Evolutionary conservation across 73 alveolate species (phyloP).

Genomic region (Effrenium voratum): DNA sequence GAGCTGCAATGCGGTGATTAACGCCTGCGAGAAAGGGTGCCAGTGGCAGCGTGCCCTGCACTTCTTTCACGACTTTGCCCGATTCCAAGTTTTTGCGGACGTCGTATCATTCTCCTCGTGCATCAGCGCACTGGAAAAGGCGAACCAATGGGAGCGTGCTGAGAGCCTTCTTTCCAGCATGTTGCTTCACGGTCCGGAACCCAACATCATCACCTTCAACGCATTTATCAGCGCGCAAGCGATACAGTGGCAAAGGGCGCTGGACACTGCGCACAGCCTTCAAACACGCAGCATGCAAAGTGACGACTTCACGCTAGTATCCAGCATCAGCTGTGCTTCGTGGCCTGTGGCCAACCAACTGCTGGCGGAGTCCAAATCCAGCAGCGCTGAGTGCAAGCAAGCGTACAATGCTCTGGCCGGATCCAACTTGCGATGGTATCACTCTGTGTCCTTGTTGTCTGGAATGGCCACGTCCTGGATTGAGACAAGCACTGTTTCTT

Average conservation of each 20-base stretch:
- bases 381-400: slow-evolving; percentile 44
- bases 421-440: too few species aligned
- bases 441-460: too few species aligned
- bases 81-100: not conserved
- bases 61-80: not conserved
- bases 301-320: slow-evolving; percentile 34
- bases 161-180: not conserved
- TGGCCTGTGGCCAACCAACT: not conserved
- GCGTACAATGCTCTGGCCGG: too few species aligned
- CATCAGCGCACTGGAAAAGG: slow-evolving; percentile 43
- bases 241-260: not conserved
- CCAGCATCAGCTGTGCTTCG: slow-evolving; percentile 1
- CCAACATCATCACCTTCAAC: not conserved
- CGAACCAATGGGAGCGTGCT: slow-evolving; percentile 23
- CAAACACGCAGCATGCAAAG: not conserved
- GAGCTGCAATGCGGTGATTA: slow-evolving; percentile 42
- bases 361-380: not conserved
- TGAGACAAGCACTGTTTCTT: too few species aligned
- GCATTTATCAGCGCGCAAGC: not conserved
- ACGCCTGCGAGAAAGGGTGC: slow-evolving; percentile 43
- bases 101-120: slow-evolving; percentile 34
- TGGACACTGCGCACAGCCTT: not conserved
- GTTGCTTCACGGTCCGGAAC: not conserved
- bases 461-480: too few species aligned
- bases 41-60: slow-evolving; percentile 41